A percentile compares a stretch with the other conserved stretches of the same genome.
These are phyloP conservation scores for Fusarium foetens DNA, from an alignment of 2,329 filamentous ascomycete genomes.

Conservation along the genomic window DNA sequence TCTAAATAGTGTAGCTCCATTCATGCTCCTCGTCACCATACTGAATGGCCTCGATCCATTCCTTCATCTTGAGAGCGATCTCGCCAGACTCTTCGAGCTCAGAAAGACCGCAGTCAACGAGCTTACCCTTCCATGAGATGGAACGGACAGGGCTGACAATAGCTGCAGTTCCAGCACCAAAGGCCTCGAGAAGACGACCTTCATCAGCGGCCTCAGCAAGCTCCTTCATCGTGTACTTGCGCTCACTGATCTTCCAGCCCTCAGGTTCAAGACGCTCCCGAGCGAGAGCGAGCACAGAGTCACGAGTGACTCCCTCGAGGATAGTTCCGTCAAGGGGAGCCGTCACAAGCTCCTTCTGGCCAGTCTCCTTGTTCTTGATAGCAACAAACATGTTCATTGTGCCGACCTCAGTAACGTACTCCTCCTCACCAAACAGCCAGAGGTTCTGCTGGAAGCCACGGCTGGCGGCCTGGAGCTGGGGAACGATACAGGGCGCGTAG, in stretches of 20 bases:
- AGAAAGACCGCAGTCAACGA: constrained; percentile 84
- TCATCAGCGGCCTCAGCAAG: constrained; percentile 83
- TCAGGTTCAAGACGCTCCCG: constrained; percentile 83
- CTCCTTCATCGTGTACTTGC: constrained; percentile 92
- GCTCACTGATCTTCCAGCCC: constrained; percentile 89
- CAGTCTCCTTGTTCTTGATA: constrained; percentile 85
- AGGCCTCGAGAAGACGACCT: constrained; percentile 89
- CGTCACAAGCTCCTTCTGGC: constrained; percentile 92
- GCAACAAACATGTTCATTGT: constrained; percentile 99
- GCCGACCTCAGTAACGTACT: constrained; percentile 95
- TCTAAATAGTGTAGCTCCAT: constrained; percentile 75
- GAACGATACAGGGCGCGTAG: constrained; percentile 99
- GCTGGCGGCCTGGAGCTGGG: constrained; percentile 89
- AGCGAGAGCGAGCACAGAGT: constrained; percentile 88
- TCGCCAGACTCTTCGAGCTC: constrained; percentile 88
- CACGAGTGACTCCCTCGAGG: constrained; percentile 91
- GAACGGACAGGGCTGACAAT: constrained; percentile 90
- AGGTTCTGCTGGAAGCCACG: constrained; percentile 98
- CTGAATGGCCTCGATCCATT: constrained; percentile 95
- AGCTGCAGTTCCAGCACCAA: constrained; percentile 92
- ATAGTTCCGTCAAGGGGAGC: constrained; percentile 97
- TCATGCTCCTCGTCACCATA: constrained; percentile 92
- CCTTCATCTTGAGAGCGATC: constrained; percentile 87
- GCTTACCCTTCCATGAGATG: constrained; percentile 86
- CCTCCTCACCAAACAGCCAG: constrained; percentile 95